phyloP scores from a whole-genome alignment of 331 rosid genomes.

The Saraca asoca region DNA sequence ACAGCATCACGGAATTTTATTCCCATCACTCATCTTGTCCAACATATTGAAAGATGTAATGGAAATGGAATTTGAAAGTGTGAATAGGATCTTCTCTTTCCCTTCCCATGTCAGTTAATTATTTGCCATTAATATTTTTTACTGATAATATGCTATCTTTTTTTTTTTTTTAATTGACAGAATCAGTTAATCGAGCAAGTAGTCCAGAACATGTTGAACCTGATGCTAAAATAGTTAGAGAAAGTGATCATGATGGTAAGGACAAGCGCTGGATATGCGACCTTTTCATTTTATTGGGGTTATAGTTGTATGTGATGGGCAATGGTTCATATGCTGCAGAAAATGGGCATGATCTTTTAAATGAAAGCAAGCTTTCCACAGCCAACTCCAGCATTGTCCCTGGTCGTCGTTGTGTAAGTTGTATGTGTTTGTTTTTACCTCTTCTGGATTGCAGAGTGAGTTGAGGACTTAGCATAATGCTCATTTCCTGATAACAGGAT shows the following conservation, averaged over 20 bases:
- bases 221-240: conserved; percentile 19
- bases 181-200: conserved; percentile 41
- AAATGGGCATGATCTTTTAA: conserved; percentile 35
- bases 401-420: conserved; percentile 98
- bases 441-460: conserved; percentile 46
- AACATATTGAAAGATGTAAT: background rate
- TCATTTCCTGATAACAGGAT: conserved; percentile 54
- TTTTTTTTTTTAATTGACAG: conserved; percentile 40
- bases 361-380: conserved; percentile 37
- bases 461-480: conserved; percentile 53
- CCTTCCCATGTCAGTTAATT: background rate
- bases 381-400: conserved; percentile 40
- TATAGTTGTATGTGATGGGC: conserved; percentile 35
- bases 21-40: background rate
- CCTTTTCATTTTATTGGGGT: conserved; percentile 12
- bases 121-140: background rate
- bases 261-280: conserved; percentile 33
- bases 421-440: conserved; percentile 82
- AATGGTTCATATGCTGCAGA: conserved; percentile 51
- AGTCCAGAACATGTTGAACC: conserved; percentile 40
- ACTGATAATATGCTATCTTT: conserved; percentile 13
- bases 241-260: conserved; percentile 45
- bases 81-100: conserved; percentile 4
- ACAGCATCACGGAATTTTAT: background rate
- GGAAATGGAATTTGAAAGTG: background rate